A percentile compares a stretch with the other conserved stretches of the same genome.
Evolutionary conservation across 345 rosid species (phyloP).

Genomic region (Melaleuca quinquenervia): DNA sequence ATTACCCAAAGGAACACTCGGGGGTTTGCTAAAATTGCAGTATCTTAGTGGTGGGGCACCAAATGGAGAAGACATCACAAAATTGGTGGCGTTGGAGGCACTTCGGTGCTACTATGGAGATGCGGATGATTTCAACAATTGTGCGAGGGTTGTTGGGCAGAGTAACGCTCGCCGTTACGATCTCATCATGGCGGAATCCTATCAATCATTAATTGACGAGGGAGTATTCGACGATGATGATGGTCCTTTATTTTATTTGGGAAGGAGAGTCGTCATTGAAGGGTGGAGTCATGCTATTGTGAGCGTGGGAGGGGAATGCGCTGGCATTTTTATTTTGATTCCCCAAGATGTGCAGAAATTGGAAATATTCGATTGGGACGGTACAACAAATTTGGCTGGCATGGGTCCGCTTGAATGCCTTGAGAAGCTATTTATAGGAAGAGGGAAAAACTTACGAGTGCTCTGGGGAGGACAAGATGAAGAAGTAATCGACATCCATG

Average conservation of each 20-base stretch:
- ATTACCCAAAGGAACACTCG: neutral
- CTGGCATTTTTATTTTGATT: neutral
- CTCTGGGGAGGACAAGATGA: neutral
- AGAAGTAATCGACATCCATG: neutral
- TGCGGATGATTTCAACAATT: neutral
- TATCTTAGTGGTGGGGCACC: neutral
- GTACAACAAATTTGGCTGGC: neutral
- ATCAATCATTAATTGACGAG: too few relatives aligned
- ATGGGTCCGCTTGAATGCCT: neutral
- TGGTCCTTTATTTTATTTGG: rapidly evolving
- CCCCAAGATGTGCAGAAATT: neutral
- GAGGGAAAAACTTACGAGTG: neutral
- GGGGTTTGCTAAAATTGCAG: neutral
- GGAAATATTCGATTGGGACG: rapidly evolving
- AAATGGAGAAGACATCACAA: neutral
- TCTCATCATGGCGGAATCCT: too few relatives aligned
- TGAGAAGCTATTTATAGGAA: rapidly evolving
- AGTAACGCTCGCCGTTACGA: too few relatives aligned
- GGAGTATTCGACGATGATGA: too few relatives aligned
- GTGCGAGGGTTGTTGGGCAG: neutral
- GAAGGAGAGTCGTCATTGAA: rapidly evolving
- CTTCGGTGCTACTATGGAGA: neutral
- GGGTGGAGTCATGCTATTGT: neutral
- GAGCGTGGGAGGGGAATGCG: neutral
- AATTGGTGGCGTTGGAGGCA: neutral